Evolutionary conservation across 2,329 filamentous ascomycete species (phyloP).

Genomic region (Colletotrichum lentis): DNA sequence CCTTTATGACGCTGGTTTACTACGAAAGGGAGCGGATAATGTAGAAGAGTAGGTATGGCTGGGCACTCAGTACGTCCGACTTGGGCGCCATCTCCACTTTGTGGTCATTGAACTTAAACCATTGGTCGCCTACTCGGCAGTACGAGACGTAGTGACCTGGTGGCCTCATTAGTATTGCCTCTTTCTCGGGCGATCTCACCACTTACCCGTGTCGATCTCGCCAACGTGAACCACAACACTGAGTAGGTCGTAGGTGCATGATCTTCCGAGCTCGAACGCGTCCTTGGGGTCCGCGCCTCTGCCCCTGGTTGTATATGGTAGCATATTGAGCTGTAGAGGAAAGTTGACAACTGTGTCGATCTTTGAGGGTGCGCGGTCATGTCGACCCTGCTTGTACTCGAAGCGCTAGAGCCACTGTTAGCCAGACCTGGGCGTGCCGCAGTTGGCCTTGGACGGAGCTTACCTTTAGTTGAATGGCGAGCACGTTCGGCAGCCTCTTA

Average conservation of each 20-base stretch:
- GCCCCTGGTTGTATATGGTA: conserved; percentile 82
- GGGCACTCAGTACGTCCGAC: conserved; percentile 82
- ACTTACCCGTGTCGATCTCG: conserved; percentile 91
- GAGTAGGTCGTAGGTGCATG: conserved; percentile 84
- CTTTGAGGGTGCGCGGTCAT: conserved; percentile 79
- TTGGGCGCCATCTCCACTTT: conserved; percentile 85
- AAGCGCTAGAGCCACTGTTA: conserved; percentile 60
- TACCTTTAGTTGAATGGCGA: conserved; percentile 93
- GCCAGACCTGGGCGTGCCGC: not conserved
- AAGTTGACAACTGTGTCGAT: conserved; percentile 88
- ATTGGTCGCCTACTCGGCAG: conserved; percentile 59
- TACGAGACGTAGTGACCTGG: conserved; percentile 56
- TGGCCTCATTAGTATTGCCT: conserved; percentile 57
- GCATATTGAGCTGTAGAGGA: conserved; percentile 86
- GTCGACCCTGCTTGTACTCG: conserved; percentile 73
- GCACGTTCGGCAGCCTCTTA: conserved; percentile 83
- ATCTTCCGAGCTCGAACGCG: conserved; percentile 64
- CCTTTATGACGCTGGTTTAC: conserved; percentile 43
- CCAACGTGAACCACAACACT: conserved; percentile 94
- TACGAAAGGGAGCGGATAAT: conserved; percentile 69
- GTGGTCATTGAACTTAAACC: conserved; percentile 96
- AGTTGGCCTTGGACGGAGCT: conserved; percentile 34
- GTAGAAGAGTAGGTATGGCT: conserved; percentile 93
- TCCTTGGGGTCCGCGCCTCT: conserved; percentile 59
- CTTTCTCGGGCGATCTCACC: conserved; percentile 48